Conservation (phyloP, 805 yeast genomes). For the Hanseniaspora thailandica region DNA sequence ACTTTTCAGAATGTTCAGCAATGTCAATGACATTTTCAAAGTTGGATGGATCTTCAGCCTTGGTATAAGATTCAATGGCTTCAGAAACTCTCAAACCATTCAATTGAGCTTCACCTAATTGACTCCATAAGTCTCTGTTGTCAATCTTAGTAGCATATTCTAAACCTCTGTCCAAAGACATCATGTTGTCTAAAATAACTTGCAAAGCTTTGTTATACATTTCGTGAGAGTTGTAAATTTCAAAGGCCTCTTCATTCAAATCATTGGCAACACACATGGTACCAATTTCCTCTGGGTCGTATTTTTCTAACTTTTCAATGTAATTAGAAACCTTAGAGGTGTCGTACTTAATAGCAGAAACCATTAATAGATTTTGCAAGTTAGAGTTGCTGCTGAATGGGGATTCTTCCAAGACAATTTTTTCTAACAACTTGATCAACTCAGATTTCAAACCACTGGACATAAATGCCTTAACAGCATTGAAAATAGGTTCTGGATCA, state of each 20-base stretch:
- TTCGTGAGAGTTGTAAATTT: conserved; percentile 77
- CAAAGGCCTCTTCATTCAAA: conserved; percentile 85
- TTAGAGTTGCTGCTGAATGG: conserved; percentile 93
- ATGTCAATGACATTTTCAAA: conserved; percentile 86
- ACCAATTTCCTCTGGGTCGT: conserved; percentile 88
- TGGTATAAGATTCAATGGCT: conserved; percentile 81
- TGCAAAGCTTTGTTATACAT: conserved; percentile 67
- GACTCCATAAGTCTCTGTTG: conserved; percentile 81
- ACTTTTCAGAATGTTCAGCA: conserved; percentile 91
- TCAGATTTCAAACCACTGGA: conserved; percentile 85
- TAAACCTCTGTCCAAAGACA: conserved; percentile 92
- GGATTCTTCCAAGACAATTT: conserved; percentile 92
- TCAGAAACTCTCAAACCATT: conserved; percentile 87
- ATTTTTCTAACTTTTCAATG: conserved; percentile 80
- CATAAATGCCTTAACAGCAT: conserved; percentile 93
- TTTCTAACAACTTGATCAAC: conserved; percentile 86
- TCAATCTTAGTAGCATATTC: conserved; percentile 84
- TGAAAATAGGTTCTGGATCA: conserved; percentile 86
- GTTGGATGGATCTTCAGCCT: conserved; percentile 83
- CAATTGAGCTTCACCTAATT: conserved; percentile 89
- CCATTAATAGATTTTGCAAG: conserved; percentile 78
- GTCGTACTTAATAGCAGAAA: conserved; percentile 94
- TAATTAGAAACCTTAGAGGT: conserved; percentile 70
- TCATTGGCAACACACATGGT: conserved; percentile 81
- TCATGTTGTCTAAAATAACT: conserved; percentile 81